Evolutionary conservation across 371 early-diverging fungal genomes (phyloP), one percentile per base, ranked within the genome.

Genomic region (Apophysomyces ossiformis): DNA sequence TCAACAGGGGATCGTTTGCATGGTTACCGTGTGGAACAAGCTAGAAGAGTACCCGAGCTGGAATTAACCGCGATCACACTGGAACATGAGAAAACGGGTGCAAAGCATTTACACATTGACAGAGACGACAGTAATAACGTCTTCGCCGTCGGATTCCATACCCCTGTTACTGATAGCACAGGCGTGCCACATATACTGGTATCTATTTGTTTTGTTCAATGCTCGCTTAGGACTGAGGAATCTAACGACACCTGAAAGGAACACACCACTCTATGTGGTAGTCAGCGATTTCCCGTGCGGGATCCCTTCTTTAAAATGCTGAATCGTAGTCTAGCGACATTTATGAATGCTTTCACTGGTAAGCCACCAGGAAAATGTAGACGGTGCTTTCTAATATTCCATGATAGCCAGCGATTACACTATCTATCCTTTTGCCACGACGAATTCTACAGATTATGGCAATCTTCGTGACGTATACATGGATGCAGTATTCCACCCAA

Each of bases 241-340:
- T 2, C 18, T 18, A 16, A 58, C 18, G 5, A 2, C 7, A 5
- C 61, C 1, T 15, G 58, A 58, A 26, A 86, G 86, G 98, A 97
- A 83, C 98, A 98, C 76, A 94, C 95, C 4, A 92, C 95, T 3
- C 84, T 98, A 57, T 98, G 98, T 67, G 97, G 98, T 4, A 92
- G 92, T 63, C 66, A 87, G 58, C 83, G 82, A 61, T 98, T 90
- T 69, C 98, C 98, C 35, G 95, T 98, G 7, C 83, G 97, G 21
- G 98, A 98, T 73, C 98, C 98, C 15, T 98, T 97, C 68, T 97
- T 98, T 83, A 96, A 97, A 73, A 98, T 98, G 98, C 77, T 96
- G 57, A 95, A 95, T 69, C 89, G 98, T n/a, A 92, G 93, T 63
- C 87, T 97, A 82, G 89, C 97, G 16, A 97, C 95, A 3, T 98